Evolutionary conservation across 805 yeast species (phyloP).

Genomic region (Sugiyamaella floridensis): DNA sequence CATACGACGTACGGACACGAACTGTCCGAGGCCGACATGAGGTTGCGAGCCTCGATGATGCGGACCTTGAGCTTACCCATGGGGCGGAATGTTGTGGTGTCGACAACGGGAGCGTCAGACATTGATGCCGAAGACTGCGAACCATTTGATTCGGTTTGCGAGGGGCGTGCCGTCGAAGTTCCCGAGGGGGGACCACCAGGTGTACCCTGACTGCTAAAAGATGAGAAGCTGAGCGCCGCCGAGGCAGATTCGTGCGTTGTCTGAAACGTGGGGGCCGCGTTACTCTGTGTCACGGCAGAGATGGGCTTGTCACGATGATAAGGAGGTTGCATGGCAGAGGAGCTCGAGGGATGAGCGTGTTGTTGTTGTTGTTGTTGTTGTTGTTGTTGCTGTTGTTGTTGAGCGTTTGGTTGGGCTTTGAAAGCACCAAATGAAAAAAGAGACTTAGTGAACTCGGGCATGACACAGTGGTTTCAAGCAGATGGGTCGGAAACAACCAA

Average conservation of each 20-base stretch:
- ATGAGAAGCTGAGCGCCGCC: not conserved
- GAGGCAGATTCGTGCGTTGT: not conserved
- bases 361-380: constrained; percentile 6
- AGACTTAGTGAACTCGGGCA: constrained; percentile 22
- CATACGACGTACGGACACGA: constrained; percentile 54
- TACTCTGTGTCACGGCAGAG: constrained; percentile 8
- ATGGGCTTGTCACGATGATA: constrained; percentile 6
- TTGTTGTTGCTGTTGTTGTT: constrained; percentile 4
- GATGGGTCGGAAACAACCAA: not conserved
- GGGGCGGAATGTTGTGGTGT: constrained; percentile 6
- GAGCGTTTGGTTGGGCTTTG: not conserved
- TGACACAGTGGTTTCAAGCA: constrained; percentile 1
- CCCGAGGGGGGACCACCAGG: constrained; percentile 1
- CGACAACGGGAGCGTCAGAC: not conserved
- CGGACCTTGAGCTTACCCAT: constrained; percentile 72
- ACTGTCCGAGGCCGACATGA: constrained; percentile 47
- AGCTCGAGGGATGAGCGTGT: not conserved
- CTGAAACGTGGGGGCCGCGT: constrained; percentile 6
- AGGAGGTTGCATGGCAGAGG: constrained; percentile 4
- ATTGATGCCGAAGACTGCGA: not conserved
- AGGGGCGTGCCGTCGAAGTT: not conserved
- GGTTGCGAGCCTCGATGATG: constrained; percentile 71
- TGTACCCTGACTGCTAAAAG: not conserved
- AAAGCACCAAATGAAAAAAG: constrained; percentile 20
- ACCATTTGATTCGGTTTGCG: not conserved